Percentiles rank a stretch among this genome's conserved stretches.
These are phyloP conservation scores for Colletotrichum destructivum DNA, from an alignment of 2,329 filamentous ascomycete genomes.

Conservation along the genomic window DNA sequence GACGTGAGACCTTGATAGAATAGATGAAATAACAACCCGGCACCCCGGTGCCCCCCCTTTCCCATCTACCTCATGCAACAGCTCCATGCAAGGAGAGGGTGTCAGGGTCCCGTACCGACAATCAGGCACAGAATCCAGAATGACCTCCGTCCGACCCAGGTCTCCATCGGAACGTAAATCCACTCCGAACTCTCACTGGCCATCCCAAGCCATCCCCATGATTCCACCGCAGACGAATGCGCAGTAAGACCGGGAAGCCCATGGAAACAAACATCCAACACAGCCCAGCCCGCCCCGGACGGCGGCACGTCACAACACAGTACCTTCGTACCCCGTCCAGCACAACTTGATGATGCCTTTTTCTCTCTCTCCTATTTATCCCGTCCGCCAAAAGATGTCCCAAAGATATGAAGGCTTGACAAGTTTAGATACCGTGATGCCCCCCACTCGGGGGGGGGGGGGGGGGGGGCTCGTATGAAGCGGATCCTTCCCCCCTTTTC, in stretches of 20 bases:
- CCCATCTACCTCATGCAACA: constrained; percentile 16
- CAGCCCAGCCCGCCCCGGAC: neutral
- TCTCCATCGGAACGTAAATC: constrained; percentile 3
- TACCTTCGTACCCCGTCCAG: neutral
- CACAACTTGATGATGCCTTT: neutral
- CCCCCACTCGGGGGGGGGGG: neutral
- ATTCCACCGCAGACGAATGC: neutral
- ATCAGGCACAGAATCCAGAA: constrained; percentile 38
- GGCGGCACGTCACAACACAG: neutral
- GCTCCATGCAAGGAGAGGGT: constrained; percentile 10
- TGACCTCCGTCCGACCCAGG: constrained; percentile 34
- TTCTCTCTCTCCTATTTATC: neutral
- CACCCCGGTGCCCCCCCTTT: neutral
- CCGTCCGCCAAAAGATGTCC: neutral
- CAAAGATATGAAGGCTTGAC: neutral
- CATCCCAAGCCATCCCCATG: neutral
- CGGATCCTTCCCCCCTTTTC: constrained; percentile 18
- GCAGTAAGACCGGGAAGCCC: neutral
- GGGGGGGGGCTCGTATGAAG: constrained; percentile 36
- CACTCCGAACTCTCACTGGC: neutral
- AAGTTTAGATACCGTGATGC: neutral
- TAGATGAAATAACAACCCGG: neutral
- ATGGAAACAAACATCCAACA: neutral
- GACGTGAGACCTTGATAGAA: neutral
- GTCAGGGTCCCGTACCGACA: constrained; percentile 17